phyloP scores from a whole-genome alignment of 2,329 filamentous ascomycete species.

The Claviceps spartinae region DNA sequence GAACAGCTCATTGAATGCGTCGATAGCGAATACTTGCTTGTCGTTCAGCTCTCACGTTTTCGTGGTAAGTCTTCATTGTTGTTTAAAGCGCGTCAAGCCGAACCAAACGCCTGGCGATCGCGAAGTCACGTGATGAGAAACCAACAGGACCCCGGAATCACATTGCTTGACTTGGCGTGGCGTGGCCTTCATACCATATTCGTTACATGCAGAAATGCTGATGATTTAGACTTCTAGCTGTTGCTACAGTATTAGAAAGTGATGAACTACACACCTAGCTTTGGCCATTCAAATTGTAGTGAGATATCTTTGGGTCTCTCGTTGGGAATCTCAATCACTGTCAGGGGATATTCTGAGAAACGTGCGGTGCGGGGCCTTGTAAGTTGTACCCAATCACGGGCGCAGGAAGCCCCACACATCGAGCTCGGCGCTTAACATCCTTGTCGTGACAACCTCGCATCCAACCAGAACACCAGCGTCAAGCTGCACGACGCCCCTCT shows the following conservation, averaged over 20 bases:
- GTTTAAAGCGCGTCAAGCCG: neutral
- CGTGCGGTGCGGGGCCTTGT: neutral
- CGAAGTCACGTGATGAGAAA: constrained; percentile 9
- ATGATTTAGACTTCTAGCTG: too few relatives aligned
- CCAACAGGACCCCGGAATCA: too few relatives aligned
- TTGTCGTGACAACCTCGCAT: constrained; percentile 16
- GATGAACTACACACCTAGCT: too few relatives aligned
- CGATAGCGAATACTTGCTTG: neutral
- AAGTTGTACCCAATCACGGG: constrained; percentile 3
- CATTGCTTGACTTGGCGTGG: neutral
- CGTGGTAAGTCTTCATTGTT: too few relatives aligned
- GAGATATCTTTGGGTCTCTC: too few relatives aligned
- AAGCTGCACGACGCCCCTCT: constrained; percentile 5
- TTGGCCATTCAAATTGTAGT: too few relatives aligned
- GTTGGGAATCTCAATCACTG: too few relatives aligned
- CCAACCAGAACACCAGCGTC: constrained; percentile 27
- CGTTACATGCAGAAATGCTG: too few relatives aligned
- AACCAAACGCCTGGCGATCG: constrained; percentile 3
- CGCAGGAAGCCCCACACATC: constrained; percentile 3
- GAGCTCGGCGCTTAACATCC: constrained; percentile 25
- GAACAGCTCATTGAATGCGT: neutral
- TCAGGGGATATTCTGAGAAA: neutral
- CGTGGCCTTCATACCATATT: neutral
- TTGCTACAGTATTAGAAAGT: too few relatives aligned
- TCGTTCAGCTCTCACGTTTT: neutral